Base-by-base conservation (phyloP, 345 rosid species). In the Lepidium sativum region DNA sequence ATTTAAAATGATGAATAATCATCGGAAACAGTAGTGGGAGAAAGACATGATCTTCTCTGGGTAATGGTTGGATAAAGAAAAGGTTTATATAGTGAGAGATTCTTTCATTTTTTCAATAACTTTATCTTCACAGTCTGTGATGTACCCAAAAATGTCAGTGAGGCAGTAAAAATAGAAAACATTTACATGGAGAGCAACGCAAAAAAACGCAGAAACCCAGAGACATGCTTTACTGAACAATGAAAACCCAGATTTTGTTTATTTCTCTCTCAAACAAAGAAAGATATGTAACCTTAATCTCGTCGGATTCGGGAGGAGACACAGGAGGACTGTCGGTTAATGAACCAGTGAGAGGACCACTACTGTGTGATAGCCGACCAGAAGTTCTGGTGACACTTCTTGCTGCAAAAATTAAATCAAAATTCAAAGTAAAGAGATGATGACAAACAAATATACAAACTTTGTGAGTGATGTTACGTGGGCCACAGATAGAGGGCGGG, bases 261-360 rank as follows among this genome's bases (percentile, higher is more conserved):
- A 20, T 20, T 23, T 23, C 2, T 23, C 25, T 23, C 0, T 23
- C 1, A 20, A 20, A 20, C 21, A 20, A 20, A 20, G 29, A 11
- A 55, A 8, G 2, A 56, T n/a, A 29, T 6, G 9, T 16, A 71
- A 90, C 99, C 97, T 95, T 95, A 49, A 75, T 71, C 38, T 91
- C 98, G 65, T 91, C 98, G 58, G 83, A 50, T 31, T 91, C 96
- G 2, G 98, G 86, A 10, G 99, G 98, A 42, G 99, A 94, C 6
- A 87, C 95, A 18, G 99, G 99, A 21, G 99, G 99, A 70, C 98
- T 95, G 76, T 95, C 99, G 11, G 97, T 87, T 11, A 87, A 78
- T 14, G 98, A 89, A 47, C 84, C 86, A 20, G 79, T 86, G 15
- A 86, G 84, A 63, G 96, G 96, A 17, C 96, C 96, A 63, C 96